These are phyloP conservation scores for Colletotrichum musicola DNA, from an alignment of 2,329 filamentous ascomycete genomes.

Conservation along the genomic window DNA sequence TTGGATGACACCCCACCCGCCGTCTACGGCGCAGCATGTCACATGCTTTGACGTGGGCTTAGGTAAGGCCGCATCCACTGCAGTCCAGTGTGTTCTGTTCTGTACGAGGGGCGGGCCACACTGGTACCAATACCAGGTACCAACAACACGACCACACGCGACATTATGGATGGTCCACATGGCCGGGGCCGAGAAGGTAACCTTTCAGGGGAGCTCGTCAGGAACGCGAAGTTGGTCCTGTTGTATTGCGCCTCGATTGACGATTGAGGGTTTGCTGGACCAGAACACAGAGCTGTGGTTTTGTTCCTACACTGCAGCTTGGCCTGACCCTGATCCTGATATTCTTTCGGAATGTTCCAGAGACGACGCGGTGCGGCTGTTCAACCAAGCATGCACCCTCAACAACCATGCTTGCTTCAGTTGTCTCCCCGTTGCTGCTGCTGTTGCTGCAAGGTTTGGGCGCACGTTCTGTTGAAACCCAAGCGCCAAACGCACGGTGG, in stretches of 20 bases:
- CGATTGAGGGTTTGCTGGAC: too few species aligned
- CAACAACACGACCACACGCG: constrained; percentile 6
- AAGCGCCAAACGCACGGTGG: constrained; percentile 32
- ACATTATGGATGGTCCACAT: constrained; percentile 13
- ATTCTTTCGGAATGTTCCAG: too few species aligned
- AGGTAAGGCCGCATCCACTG: constrained; percentile 14
- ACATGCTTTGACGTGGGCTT: constrained; percentile 29
- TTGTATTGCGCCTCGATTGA: too few species aligned
- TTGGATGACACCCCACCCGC: constrained; percentile 30
- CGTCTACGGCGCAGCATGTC: constrained; percentile 15
- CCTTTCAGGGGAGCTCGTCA: background rate
- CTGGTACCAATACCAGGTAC: background rate
- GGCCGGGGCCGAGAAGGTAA: constrained; percentile 3
- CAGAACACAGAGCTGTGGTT: too few species aligned
- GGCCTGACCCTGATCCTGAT: too few species aligned
- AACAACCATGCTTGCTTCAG: background rate
- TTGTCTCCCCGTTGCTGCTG: constrained; percentile 9
- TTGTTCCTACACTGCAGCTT: too few species aligned
- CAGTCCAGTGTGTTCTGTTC: too few species aligned
- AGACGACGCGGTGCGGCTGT: too few species aligned
- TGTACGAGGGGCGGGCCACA: too few species aligned
- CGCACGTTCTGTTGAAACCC: constrained; percentile 36
- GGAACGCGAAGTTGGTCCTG: background rate
- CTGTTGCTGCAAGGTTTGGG: constrained; percentile 29
- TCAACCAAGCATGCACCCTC: background rate